Evolutionary conservation across 2,329 filamentous ascomycete genomes (phyloP).

Genomic region (Hysterium pulicare): DNA sequence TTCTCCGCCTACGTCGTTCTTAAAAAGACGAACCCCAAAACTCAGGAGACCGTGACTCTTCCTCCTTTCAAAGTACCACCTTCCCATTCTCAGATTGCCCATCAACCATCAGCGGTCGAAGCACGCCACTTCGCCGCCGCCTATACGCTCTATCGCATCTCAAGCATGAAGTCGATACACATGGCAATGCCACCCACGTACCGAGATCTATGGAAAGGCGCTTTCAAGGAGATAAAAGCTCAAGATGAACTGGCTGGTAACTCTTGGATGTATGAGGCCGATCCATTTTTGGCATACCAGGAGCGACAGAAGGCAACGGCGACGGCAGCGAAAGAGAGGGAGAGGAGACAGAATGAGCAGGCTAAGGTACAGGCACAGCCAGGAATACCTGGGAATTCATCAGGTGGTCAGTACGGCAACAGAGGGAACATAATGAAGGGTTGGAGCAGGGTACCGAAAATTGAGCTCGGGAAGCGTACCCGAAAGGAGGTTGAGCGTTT

Average conservation of each 20-base stretch:
- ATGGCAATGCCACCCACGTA: slow-evolving; percentile 92
- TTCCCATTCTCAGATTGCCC: slow-evolving; percentile 70
- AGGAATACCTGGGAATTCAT: slow-evolving; percentile 29
- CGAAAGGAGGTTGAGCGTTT: slow-evolving; percentile 75
- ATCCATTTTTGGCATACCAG: slow-evolving; percentile 79
- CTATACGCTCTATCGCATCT: slow-evolving; percentile 85
- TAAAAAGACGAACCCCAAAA: slow-evolving; percentile 72
- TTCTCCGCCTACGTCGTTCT: slow-evolving; percentile 80
- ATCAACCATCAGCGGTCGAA: slow-evolving; percentile 77
- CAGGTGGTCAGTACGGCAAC: slow-evolving; percentile 27
- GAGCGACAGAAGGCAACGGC: slow-evolving; percentile 77
- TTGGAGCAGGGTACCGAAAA: slow-evolving; percentile 82
- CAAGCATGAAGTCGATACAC: slow-evolving; percentile 93
- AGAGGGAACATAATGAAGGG: slow-evolving; percentile 57
- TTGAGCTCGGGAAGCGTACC: slow-evolving; percentile 86
- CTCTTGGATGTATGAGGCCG: slow-evolving; percentile 90
- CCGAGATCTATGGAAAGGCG: slow-evolving; percentile 82
- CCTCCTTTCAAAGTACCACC: slow-evolving; percentile 79
- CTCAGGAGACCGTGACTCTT: slow-evolving; percentile 68
- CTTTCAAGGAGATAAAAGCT: slow-evolving; percentile 78
- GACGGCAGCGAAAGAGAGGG: slow-evolving; percentile 73
- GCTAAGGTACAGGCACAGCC: slow-evolving; percentile 50
- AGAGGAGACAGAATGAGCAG: slow-evolving; percentile 62
- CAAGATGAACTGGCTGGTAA: slow-evolving; percentile 73
- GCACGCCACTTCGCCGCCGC: slow-evolving; percentile 91